These are phyloP conservation scores for Tephrocybe rancida DNA, from an alignment of 768 basidiomycete genomes.

Conservation along the genomic window DNA sequence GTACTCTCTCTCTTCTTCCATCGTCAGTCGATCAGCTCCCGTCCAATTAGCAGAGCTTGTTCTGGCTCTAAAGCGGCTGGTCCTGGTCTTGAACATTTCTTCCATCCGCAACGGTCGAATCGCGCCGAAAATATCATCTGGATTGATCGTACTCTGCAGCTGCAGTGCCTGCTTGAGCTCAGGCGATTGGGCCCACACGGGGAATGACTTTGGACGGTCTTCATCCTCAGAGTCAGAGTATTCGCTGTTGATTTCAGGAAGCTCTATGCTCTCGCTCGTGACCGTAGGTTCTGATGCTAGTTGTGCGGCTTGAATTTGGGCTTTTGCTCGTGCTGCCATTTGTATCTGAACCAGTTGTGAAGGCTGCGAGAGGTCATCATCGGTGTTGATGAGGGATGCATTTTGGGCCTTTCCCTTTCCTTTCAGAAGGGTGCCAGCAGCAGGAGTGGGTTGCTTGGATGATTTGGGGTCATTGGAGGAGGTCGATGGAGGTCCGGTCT, in stretches of 20 bases:
- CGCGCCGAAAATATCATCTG: conserved; percentile 90
- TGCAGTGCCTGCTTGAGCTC: conserved; percentile 78
- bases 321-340: conserved; percentile 72
- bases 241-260: conserved; percentile 95
- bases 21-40: conserved; percentile 85
- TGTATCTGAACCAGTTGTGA: conserved; percentile 65
- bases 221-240: conserved; percentile 97
- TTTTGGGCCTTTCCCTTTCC: conserved; percentile 52
- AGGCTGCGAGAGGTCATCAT: conserved; percentile 61
- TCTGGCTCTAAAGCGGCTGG: conserved; percentile 83
- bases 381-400: conserved; percentile 27
- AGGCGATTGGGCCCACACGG: conserved; percentile 92
- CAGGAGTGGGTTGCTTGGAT: conserved; percentile 26
- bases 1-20: conserved; percentile 85
- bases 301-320: conserved; percentile 65
- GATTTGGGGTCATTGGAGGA: conserved; percentile 37
- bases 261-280: conserved; percentile 81
- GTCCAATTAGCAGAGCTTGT: conserved; percentile 97
- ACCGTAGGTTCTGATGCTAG: conserved; percentile 44
- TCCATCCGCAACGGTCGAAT: conserved; percentile 90
- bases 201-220: conserved; percentile 71
- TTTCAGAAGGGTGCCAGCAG: conserved; percentile 27
- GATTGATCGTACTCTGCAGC: conserved; percentile 84
- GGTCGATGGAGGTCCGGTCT: conserved; percentile 26
- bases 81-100: conserved; percentile 82